Evolutionary conservation across 2,329 filamentous ascomycete species (phyloP), one percentile per base, ranked within the genome.

Genomic region (Albophoma yamanashiensis): DNA sequence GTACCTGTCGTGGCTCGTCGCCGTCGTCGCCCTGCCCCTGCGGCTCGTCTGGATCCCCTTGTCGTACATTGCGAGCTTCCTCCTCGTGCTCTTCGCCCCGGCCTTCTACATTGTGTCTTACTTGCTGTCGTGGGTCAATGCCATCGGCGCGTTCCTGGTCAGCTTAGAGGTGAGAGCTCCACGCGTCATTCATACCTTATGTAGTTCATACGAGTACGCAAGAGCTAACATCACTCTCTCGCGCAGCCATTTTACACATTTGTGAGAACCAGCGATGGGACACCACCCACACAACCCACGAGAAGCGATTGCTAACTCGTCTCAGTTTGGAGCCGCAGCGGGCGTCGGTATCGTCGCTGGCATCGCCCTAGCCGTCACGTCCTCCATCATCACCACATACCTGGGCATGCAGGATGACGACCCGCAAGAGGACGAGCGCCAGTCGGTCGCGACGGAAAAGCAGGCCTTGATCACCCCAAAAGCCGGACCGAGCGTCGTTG

Each of bases 291-390:
- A 22, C n/a, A n/a, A 5, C 43, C 15, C 11, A 12, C 8, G 22
- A 27, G 43, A 1, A 52, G 20, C 9, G 15, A 7, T 36, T 6
- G 50, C 20, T 53, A 8, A 53, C 50, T 36, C n/a, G 1, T 31
- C 36, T 4, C 59, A 79, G 77, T 77, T 92, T 55, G 85, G 85
- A 56, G 80, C 85, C 31, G 90, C 89, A 9, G 79, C 83, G 39
- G 72, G 89, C 22, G 78, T 91, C 58, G 90, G 90, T n/a, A 74
- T 86, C 58, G 57, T 83, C 14, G 76, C 85, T 36, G 89, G 89
- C 58, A 71, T 85, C 57, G 64, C 82, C 22, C 71, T 92, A 52
- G 80, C 83, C 67, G 73, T 83, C 58, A 77, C 79, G 22, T 87
- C 85, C 61, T 77, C 75, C 60, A 68, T 82, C 60, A 70, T 89